Conservation (phyloP, 768 basidiomycete species). For the Tulasnella sp. region DNA sequence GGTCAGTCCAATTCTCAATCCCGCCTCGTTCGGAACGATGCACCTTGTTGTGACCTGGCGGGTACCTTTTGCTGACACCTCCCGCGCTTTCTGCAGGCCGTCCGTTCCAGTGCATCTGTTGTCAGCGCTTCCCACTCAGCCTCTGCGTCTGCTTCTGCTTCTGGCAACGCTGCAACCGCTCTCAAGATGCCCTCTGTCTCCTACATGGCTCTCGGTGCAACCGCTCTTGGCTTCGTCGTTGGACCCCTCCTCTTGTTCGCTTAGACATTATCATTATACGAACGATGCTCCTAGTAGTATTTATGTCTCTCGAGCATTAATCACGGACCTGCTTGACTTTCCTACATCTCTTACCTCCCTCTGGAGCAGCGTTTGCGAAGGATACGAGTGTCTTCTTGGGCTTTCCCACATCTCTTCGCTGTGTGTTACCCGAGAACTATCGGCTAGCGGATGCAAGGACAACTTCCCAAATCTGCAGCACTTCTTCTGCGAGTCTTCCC, state of each 20-base stretch:
- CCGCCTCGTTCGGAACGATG: background rate
- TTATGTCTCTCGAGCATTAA: background rate
- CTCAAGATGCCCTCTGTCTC: background rate
- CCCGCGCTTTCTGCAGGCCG: background rate
- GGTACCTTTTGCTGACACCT: background rate
- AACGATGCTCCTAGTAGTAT: background rate
- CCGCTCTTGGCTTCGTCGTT: background rate
- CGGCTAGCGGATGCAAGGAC: too few species aligned
- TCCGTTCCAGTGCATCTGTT: background rate
- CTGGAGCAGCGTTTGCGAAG: too few species aligned
- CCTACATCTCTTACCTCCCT: too few species aligned
- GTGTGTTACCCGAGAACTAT: too few species aligned
- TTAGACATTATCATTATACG: background rate
- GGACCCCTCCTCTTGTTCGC: slow-evolving; percentile 23
- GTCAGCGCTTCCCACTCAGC: background rate
- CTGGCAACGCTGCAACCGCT: background rate
- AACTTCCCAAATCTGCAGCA: too few species aligned
- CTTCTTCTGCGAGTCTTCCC: too few species aligned
- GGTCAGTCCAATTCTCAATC: background rate
- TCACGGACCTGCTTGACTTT: background rate
- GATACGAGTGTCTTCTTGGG: too few species aligned
- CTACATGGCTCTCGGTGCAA: background rate
- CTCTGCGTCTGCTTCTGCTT: background rate
- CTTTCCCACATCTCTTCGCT: too few species aligned
- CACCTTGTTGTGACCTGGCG: slow-evolving; percentile 1